Evolutionary conservation across 805 yeast species (phyloP).

Genomic region (Nakazawaea wickerhamii): DNA sequence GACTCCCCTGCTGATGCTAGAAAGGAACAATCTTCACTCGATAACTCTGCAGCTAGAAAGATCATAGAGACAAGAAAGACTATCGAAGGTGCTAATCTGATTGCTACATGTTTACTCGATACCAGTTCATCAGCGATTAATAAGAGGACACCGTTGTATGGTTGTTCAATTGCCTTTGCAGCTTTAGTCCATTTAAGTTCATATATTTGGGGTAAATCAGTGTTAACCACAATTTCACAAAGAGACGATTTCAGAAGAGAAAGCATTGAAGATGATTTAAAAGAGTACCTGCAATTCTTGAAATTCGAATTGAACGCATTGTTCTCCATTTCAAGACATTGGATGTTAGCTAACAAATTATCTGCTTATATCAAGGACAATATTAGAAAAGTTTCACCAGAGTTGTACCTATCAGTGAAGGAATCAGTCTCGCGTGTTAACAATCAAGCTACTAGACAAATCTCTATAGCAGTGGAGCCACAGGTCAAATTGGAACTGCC

Average conservation of each 20-base stretch:
- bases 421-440: constrained; percentile 22
- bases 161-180: constrained; percentile 50
- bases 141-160: constrained; percentile 45
- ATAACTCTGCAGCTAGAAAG: constrained; percentile 27
- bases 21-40: background rate
- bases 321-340: constrained; percentile 44
- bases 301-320: constrained; percentile 45
- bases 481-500: background rate
- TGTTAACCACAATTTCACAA: constrained; percentile 19
- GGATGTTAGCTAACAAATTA: constrained; percentile 44
- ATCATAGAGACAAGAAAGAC: constrained; percentile 49
- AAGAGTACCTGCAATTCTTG: constrained; percentile 41
- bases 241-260: constrained; percentile 19
- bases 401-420: constrained; percentile 32
- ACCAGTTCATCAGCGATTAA: constrained; percentile 38
- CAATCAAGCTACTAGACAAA: background rate
- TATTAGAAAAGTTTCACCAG: constrained; percentile 35
- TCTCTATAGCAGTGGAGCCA: background rate
- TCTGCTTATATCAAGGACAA: constrained; percentile 43
- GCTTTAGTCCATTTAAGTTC: constrained; percentile 48
- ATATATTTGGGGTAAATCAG: constrained; percentile 45
- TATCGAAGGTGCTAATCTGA: constrained; percentile 47
- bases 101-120: constrained; percentile 40
- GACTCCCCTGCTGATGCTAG: constrained; percentile 23
- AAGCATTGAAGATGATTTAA: constrained; percentile 32